Conservation (phyloP, 495 filamentous ascomycete species). For the Paragyromitra xinjiangensis region DNA sequence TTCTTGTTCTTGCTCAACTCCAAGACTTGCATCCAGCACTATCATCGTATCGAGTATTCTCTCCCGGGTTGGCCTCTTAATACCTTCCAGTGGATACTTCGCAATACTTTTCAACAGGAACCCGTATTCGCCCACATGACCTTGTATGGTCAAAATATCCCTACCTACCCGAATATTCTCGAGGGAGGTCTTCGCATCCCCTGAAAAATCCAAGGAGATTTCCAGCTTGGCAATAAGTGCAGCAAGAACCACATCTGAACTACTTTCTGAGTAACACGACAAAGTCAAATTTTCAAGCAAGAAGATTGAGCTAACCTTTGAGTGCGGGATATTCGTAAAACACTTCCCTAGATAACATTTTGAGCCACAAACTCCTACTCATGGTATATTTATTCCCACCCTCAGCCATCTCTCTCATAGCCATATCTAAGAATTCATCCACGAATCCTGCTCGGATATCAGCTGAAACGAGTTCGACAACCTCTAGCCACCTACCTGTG, state of each 20-base stretch:
- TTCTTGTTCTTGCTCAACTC: not conserved
- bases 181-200: slow-evolving; percentile 13
- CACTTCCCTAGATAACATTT: slow-evolving; percentile 24
- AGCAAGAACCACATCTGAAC: slow-evolving; percentile 46
- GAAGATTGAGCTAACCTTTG: slow-evolving; percentile 41
- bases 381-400: not conserved
- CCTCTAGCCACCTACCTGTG: slow-evolving; percentile 24
- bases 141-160: not conserved
- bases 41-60: slow-evolving; percentile 51
- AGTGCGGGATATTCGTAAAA: slow-evolving; percentile 48
- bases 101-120: slow-evolving; percentile 48
- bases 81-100: slow-evolving; percentile 46
- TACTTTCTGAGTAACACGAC: not conserved
- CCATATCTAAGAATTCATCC: slow-evolving; percentile 44
- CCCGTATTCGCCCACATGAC: slow-evolving; percentile 1
- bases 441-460: slow-evolving; percentile 30
- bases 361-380: slow-evolving; percentile 19
- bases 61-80: slow-evolving; percentile 47
- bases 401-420: slow-evolving; percentile 5
- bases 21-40: slow-evolving; percentile 35
- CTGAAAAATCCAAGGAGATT: not conserved
- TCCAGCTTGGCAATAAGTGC: slow-evolving; percentile 45
- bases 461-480: slow-evolving; percentile 22
- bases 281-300: not conserved
- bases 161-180: not conserved